Evolutionary conservation across 208 protist genomes (phyloP).

Genomic region (Wallacemonas sp.): DNA sequence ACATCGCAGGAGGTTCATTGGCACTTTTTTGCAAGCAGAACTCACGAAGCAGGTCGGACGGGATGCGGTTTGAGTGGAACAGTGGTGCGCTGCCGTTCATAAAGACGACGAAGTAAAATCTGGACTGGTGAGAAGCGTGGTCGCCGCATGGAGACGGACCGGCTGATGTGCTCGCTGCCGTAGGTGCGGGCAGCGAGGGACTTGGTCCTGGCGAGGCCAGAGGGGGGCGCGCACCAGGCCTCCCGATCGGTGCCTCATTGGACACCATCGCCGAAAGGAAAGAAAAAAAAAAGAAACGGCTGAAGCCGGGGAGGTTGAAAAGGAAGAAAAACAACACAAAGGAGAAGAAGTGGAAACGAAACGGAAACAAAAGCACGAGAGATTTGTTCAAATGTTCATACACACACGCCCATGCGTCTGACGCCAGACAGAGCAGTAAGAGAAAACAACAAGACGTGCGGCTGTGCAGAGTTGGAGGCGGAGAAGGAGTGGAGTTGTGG

Average conservation of each 20-base stretch:
- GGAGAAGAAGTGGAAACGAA: background rate
- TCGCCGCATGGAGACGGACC: background rate
- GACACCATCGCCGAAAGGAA: no score
- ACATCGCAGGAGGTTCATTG: background rate
- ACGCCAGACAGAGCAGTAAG: no score
- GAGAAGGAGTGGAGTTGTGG: no score
- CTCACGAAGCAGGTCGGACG: slow-evolving; percentile 17
- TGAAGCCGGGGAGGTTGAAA: slow-evolving; percentile 15
- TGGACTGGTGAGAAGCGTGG: slow-evolving; percentile 21
- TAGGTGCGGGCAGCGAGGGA: background rate
- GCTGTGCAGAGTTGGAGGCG: no score
- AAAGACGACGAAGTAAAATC: slow-evolving; percentile 81
- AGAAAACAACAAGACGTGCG: no score
- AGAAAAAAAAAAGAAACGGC: slow-evolving; percentile 13
- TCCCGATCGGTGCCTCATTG: no score
- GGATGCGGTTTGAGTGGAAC: slow-evolving; percentile 78
- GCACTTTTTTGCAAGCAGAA: background rate
- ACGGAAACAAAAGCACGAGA: background rate
- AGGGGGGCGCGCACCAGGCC: background rate
- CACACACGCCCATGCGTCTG: no score
- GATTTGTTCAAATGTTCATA: no score
- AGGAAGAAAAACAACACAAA: slow-evolving; percentile 12
- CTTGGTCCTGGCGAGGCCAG: background rate
- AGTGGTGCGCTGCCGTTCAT: slow-evolving; percentile 67
- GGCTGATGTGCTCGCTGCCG: background rate